Evolutionary conservation across 2,329 filamentous ascomycete genomes (phyloP).

Genomic region (Cladophialophora bantiana): DNA sequence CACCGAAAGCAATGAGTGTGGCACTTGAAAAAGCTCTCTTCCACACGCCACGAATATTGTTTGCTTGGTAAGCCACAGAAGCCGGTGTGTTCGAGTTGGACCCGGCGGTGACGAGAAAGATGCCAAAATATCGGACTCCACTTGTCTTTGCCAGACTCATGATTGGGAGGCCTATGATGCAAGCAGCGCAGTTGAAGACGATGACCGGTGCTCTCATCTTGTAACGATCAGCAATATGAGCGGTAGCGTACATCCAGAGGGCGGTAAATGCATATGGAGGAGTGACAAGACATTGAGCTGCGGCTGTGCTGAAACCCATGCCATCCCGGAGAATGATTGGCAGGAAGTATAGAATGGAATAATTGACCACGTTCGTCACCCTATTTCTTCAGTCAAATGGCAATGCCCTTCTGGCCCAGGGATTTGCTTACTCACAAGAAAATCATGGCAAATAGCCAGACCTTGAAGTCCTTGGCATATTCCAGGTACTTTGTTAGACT

Average conservation of each 20-base stretch:
- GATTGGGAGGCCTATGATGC: conserved; percentile 69
- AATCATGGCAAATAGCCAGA: conserved; percentile 62
- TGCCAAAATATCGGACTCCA: conserved; percentile 70
- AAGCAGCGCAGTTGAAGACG: conserved; percentile 38
- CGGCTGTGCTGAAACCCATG: conserved; percentile 70
- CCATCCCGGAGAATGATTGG: conserved; percentile 72
- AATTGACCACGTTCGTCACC: too few species aligned
- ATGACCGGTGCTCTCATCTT: conserved; percentile 39
- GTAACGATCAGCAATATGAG: conserved; percentile 72
- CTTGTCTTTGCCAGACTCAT: conserved; percentile 35
- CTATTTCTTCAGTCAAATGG: too few species aligned
- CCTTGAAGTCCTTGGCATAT: conserved; percentile 58
- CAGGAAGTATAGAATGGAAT: conserved; percentile 72
- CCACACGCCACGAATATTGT: too few species aligned
- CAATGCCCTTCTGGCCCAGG: too few species aligned
- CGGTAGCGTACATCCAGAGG: conserved; percentile 66
- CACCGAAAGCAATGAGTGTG: conserved; percentile 43
- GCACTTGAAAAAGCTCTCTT: too few species aligned
- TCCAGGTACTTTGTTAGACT: conserved; percentile 56
- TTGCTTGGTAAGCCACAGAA: too few species aligned
- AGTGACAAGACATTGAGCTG: conserved; percentile 73
- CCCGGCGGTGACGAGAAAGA: conserved; percentile 65
- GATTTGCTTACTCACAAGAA: not conserved
- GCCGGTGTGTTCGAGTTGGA: not conserved
- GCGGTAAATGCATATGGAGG: conserved; percentile 67